Evolutionary conservation across 352 stramenopile species (phyloP).

Genomic region (Salisapilia sapeloensis): DNA sequence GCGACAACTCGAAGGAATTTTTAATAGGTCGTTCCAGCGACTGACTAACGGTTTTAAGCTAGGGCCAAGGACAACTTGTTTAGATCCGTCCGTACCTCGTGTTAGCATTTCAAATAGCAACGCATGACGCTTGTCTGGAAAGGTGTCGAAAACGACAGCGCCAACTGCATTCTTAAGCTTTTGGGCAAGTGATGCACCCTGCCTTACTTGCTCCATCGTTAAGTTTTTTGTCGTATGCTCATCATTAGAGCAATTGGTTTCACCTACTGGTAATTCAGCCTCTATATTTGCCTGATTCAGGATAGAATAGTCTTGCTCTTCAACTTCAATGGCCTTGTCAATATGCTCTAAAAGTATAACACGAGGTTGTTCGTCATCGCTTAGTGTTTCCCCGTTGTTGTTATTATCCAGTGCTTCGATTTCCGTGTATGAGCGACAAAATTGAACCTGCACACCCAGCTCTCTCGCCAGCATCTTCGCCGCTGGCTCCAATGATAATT

Average conservation of each 20-base stretch:
- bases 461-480: slow-evolving; percentile 17
- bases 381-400: neutral
- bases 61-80: slow-evolving; percentile 7
- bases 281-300: slow-evolving; percentile 2
- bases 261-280: neutral
- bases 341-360: slow-evolving; percentile 28
- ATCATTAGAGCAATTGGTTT: neutral
- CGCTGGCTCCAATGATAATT: slow-evolving; percentile 14
- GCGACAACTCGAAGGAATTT: slow-evolving; percentile 1
- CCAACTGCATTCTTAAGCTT: neutral
- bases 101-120: too few relatives aligned
- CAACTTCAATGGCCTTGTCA: neutral
- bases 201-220: neutral
- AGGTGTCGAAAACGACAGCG: neutral
- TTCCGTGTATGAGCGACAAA: slow-evolving; percentile 14
- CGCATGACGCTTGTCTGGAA: neutral
- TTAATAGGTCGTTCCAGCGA: slow-evolving; percentile 14
- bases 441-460: slow-evolving; percentile 7
- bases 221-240: too few relatives aligned
- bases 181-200: neutral
- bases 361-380: slow-evolving; percentile 2
- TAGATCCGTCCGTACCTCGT: slow-evolving; percentile 2
- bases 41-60: slow-evolving; percentile 3
- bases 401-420: slow-evolving; percentile 2
- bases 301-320: slow-evolving; percentile 2